Conservation (phyloP, 129 eudicot species). For the Flaveria brownii region DNA sequence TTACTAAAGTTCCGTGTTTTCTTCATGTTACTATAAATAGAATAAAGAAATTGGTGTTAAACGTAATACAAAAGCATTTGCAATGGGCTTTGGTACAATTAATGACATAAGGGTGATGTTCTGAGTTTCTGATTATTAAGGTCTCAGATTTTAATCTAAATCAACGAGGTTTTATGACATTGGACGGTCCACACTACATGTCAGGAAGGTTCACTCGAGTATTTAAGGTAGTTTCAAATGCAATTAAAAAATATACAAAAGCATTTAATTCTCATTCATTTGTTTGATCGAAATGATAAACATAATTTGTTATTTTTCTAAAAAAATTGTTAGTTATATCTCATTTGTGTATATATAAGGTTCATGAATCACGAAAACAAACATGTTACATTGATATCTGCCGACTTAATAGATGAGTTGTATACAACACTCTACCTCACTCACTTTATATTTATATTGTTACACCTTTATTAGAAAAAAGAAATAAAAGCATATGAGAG, state of each 20-base stretch:
- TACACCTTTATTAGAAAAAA: too few relatives aligned
- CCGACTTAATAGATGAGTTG: slow-evolving; percentile 1
- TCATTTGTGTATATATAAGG: not conserved
- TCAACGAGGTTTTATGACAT: too few relatives aligned
- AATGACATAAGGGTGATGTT: too few relatives aligned
- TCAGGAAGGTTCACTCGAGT: too few relatives aligned
- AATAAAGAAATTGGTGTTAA: slow-evolving; percentile 3
- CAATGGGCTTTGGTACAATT: too few relatives aligned
- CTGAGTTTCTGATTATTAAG: too few relatives aligned
- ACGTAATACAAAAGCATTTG: not conserved
- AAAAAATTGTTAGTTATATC: not conserved
- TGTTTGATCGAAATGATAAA: not conserved
- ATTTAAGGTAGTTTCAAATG: too few relatives aligned
- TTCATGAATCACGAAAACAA: not conserved
- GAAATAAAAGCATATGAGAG: too few relatives aligned
- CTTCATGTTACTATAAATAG: not conserved
- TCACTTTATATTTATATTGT: not conserved
- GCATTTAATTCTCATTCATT: not conserved
- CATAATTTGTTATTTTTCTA: not conserved
- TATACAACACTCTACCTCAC: not conserved
- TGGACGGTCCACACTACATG: too few relatives aligned
- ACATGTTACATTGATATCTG: not conserved
- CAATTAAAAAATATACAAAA: not conserved
- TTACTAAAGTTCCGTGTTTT: not conserved
- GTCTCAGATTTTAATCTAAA: too few relatives aligned